Conservation (phyloP, 371 early-diverging fungal species). For the Mortierella sp. region DNA sequence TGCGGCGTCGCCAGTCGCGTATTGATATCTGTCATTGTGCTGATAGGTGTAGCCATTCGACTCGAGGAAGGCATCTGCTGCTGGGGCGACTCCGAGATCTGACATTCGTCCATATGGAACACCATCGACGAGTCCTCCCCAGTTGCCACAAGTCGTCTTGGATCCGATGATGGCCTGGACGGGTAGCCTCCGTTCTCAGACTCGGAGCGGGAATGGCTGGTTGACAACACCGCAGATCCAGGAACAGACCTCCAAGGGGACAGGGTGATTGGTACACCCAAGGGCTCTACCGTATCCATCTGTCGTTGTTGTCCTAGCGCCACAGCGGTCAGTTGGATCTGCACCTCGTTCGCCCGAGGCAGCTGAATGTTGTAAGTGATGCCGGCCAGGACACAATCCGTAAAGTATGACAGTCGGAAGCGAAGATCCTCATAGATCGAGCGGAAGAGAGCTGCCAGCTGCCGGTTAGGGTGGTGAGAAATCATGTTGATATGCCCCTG, state of each 20-base stretch:
- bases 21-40: slow-evolving; percentile 16
- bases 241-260: slow-evolving; percentile 51
- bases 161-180: slow-evolving; percentile 4
- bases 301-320: slow-evolving; percentile 61
- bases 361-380: slow-evolving; percentile 71
- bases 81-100: slow-evolving; percentile 29
- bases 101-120: slow-evolving; percentile 57
- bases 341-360: slow-evolving; percentile 69
- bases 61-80: slow-evolving; percentile 20
- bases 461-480: slow-evolving; percentile 76
- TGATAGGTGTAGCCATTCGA: slow-evolving; percentile 18
- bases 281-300: slow-evolving; percentile 32
- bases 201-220: slow-evolving; percentile 42
- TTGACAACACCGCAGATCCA: slow-evolving; percentile 33
- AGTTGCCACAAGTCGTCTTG: neutral
- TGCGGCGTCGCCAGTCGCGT: neutral
- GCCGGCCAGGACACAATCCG: slow-evolving; percentile 69
- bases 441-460: slow-evolving; percentile 73
- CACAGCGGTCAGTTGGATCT: slow-evolving; percentile 71
- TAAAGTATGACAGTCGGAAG: slow-evolving; percentile 63
- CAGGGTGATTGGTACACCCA: slow-evolving; percentile 44
- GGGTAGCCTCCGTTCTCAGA: slow-evolving; percentile 28
- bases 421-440: slow-evolving; percentile 72
- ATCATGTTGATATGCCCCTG: slow-evolving; percentile 66
- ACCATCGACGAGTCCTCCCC: slow-evolving; percentile 49